Conservation (phyloP, 352 stramenopile species). For the Globisporangium recalcitrans region DNA sequence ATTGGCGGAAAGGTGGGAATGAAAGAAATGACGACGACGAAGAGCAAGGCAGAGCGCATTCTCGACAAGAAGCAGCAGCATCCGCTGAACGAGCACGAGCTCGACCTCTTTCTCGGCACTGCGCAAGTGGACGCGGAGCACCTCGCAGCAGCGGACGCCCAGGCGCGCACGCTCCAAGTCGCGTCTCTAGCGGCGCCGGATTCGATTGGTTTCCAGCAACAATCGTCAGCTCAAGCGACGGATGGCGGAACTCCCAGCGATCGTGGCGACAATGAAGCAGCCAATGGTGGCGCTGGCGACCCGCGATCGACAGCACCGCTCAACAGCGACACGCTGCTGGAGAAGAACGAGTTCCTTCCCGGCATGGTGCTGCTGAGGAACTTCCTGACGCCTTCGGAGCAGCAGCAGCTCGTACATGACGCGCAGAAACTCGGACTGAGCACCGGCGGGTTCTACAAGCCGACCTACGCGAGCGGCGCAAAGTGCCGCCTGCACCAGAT, state of each 20-base stretch:
- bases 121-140: background rate
- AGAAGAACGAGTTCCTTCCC: constrained; percentile 32
- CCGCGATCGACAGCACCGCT: background rate
- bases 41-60: constrained; percentile 50
- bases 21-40: constrained; percentile 17
- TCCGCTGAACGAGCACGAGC: constrained; percentile 48
- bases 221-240: background rate
- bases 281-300: background rate
- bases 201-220: constrained; percentile 5
- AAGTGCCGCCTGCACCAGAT: constrained; percentile 74
- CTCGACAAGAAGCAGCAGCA: constrained; percentile 36
- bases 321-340: background rate
- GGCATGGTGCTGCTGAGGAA: constrained; percentile 61
- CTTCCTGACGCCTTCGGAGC: constrained; percentile 42
- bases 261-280: background rate
- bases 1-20: background rate
- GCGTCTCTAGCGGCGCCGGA: constrained; percentile 10
- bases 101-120: constrained; percentile 51
- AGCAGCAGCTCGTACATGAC: constrained; percentile 56
- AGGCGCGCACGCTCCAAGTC: background rate
- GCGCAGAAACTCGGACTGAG: constrained; percentile 37
- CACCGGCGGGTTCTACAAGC: constrained; percentile 54
- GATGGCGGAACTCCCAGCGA: background rate
- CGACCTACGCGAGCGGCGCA: constrained; percentile 61
- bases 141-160: constrained; percentile 3